Percentiles rank a stretch among this genome's conserved stretches.
These are phyloP conservation scores for Ananas comosus DNA, from an alignment of 176 grass and related monocot species.

Conservation along the genomic window DNA sequence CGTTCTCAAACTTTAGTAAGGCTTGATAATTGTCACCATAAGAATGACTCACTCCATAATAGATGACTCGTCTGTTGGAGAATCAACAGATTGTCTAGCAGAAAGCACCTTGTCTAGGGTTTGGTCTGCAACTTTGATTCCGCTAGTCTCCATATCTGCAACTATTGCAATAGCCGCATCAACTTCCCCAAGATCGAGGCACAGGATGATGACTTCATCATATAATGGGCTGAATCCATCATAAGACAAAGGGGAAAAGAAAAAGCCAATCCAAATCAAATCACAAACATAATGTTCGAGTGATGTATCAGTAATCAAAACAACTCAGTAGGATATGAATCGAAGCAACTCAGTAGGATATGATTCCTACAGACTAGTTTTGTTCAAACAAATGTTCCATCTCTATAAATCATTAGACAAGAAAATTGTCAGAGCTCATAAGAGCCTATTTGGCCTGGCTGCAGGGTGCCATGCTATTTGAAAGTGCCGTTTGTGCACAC, in stretches of 20 bases:
- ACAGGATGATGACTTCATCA: conserved; percentile 68
- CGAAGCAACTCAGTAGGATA: background rate
- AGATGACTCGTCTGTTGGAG: conserved; percentile 15
- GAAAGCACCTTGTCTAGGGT: conserved; percentile 86
- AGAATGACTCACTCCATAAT: background rate
- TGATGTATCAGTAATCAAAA: background rate
- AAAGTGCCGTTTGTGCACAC: too few species aligned
- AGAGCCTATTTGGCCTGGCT: too few species aligned
- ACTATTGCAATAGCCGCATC: conserved; percentile 86
- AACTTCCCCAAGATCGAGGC: conserved; percentile 70
- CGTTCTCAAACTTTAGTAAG: background rate
- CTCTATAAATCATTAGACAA: too few species aligned
- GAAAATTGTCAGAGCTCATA: too few species aligned
- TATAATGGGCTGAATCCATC: conserved; percentile 62
- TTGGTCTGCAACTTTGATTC: conserved; percentile 73
- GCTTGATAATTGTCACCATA: background rate
- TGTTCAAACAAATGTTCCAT: too few species aligned
- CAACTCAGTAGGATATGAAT: background rate
- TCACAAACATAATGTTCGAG: background rate
- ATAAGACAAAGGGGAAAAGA: conserved; percentile 6
- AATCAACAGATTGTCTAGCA: conserved; percentile 45
- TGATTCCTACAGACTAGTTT: too few species aligned
- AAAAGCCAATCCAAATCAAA: conserved; percentile 2
- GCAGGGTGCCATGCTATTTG: too few species aligned
- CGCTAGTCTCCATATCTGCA: conserved; percentile 73